A percentile compares a stretch with the other conserved stretches of the same genome.
Conservation (phyloP, 805 yeast species). For the Scheffersomyces amazonensis region DNA sequence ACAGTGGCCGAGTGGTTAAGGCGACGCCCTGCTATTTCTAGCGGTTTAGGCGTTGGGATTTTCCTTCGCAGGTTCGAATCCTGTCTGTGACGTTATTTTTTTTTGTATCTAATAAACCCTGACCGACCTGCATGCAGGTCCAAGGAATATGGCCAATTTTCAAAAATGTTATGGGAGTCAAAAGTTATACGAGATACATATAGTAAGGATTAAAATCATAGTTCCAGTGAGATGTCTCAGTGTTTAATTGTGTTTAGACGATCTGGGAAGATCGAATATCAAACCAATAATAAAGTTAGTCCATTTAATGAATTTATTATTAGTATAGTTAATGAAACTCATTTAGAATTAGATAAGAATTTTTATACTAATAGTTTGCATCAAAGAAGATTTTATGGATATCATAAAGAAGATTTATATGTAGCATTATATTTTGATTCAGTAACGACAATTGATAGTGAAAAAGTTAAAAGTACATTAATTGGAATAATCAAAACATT, state of each 20-base stretch:
- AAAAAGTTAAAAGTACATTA: constrained; percentile 30
- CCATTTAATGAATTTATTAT: constrained; percentile 40
- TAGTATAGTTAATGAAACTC: constrained; percentile 33
- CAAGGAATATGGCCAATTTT: too few relatives aligned
- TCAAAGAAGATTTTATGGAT: constrained; percentile 35
- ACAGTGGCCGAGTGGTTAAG: constrained; percentile 93
- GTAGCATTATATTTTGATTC: constrained; percentile 38
- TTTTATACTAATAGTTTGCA: constrained; percentile 28
- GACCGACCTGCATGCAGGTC: too few relatives aligned
- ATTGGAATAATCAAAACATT: constrained; percentile 31
- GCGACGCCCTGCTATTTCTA: constrained; percentile 82
- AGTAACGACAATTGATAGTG: constrained; percentile 38
- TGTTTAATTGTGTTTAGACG: constrained; percentile 34
- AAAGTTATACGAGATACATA: too few relatives aligned
- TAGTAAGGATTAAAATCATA: too few relatives aligned
- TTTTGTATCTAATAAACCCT: too few relatives aligned
- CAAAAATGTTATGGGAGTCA: too few relatives aligned
- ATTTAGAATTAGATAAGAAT: constrained; percentile 27
- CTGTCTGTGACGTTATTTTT: constrained; percentile 83
- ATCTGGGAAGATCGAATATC: constrained; percentile 36
- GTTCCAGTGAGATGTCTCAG: constrained; percentile 43
- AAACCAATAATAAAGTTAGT: constrained; percentile 29
- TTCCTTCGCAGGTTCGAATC: constrained; percentile 97
- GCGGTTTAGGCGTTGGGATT: constrained; percentile 43
- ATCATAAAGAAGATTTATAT: constrained; percentile 22